Conservation (phyloP, 106 monocot species). For the Dioscorea zingiberensis region DNA sequence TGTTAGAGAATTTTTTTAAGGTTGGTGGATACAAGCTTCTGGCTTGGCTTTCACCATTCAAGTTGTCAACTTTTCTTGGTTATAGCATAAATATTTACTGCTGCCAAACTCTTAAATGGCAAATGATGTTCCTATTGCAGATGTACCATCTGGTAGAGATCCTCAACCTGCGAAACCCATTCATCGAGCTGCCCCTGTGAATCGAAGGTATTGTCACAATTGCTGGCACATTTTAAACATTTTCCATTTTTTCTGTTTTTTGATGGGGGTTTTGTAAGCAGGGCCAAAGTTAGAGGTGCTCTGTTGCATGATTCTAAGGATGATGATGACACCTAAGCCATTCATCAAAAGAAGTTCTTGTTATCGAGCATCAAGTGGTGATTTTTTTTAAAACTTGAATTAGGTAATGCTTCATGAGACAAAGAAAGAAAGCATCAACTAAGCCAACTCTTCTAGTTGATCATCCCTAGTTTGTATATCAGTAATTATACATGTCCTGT, state of each 20-base stretch:
- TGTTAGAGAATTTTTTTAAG: not conserved
- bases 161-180: conserved; percentile 24
- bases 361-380: no score
- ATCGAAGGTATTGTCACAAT: conserved; percentile 38
- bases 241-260: not conserved
- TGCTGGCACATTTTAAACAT: not conserved
- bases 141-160: conserved; percentile 19
- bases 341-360: no score
- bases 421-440: no score
- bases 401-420: no score
- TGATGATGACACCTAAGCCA: conserved; percentile 15
- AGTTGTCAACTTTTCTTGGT: not conserved
- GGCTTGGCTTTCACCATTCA: not conserved
- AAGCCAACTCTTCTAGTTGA: no score
- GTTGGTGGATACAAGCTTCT: not conserved
- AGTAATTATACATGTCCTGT: no score
- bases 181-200: conserved; percentile 36
- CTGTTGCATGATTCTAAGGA: conserved; percentile 44
- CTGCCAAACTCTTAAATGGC: not conserved
- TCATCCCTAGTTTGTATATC: no score
- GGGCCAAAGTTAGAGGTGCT: conserved; percentile 75
- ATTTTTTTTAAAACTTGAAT: no score
- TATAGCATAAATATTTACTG: not conserved
- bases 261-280: conserved; percentile 16
- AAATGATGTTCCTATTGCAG: conserved; percentile 10